Evolutionary conservation across 257 asterid genomes (phyloP), one percentile per base, ranked within the genome.

Genomic region (Perilla frutescens): DNA sequence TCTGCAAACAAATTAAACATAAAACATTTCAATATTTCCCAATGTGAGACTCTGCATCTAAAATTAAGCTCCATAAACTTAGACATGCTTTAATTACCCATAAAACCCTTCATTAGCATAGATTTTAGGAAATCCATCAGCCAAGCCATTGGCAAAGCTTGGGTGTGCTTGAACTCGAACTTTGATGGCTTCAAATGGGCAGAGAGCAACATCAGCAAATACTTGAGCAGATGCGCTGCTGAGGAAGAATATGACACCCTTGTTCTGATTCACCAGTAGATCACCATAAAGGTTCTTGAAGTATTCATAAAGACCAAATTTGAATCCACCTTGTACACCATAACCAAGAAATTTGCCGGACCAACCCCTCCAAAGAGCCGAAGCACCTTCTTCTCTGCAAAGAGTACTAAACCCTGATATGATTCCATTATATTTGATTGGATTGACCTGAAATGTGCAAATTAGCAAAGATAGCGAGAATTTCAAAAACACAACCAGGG

Each of bases 141-240:
- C 48, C 84, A 90, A 82, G 31, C 96, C 96, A 67, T 76, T 85
- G 61, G 92, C 95, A 73, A 85, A 90, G 65, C 66, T 67, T 6
- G 92, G 72, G 70, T 78, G 84, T 5, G 87, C 74, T 66, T 90
- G 96, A 57, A 90, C 92, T 60, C 85, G 84, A 41, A 90, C 88
- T 83, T 90, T 90, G 78, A 90, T 84, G 31, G 96, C 95, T 76
- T 89, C 96, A 51, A 90, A 88, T 7, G 96, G 96, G 80, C 92
- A 86, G 50, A 90, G 95, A 34, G 92, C 91, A 65, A 90, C 74
- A 77, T 90, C 96, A 69, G 95, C 95, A 78, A 90, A 86, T n/a
- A 88, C 36, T 77, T 90, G 95, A 65, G 95, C 94, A 26, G 96
- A 88, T 1, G 96, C 94, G 75, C 91, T 76, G 80, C 95, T 85